Percentiles rank a stretch among this genome's conserved stretches.
These are phyloP conservation scores for Stagonosporopsis chrysanthemi DNA, from an alignment of 2,329 filamentous ascomycete species.

Conservation along the genomic window DNA sequence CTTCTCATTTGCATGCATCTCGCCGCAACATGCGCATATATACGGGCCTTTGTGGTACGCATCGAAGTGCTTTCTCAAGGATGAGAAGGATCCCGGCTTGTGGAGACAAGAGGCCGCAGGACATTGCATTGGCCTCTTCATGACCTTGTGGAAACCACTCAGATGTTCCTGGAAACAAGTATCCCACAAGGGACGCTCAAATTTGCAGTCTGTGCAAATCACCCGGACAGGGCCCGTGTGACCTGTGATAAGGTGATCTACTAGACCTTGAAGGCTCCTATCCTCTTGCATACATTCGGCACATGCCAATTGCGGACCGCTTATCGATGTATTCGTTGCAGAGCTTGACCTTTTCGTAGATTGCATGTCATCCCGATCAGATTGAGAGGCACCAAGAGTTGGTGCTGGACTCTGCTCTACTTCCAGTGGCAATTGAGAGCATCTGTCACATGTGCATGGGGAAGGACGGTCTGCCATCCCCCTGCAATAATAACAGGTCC, in stretches of 20 bases:
- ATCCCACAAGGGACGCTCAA: neutral
- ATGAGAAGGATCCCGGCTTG: neutral
- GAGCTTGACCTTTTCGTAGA: neutral
- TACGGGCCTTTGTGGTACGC: neutral
- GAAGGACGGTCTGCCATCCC: neutral
- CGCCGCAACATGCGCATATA: neutral
- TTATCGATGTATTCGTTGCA: neutral
- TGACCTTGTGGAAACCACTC: neutral
- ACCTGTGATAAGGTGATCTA: neutral
- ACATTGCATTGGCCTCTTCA: neutral
- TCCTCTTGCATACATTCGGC: neutral
- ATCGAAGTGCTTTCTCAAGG: neutral
- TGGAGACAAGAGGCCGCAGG: neutral
- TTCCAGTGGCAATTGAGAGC: neutral
- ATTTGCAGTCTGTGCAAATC: neutral
- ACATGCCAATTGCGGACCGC: neutral
- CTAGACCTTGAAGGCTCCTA: neutral
- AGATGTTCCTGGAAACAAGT: neutral
- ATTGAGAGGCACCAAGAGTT: neutral
- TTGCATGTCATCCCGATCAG: neutral
- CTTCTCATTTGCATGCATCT: neutral
- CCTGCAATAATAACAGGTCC: neutral
- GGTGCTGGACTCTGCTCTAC: neutral
- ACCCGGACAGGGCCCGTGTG: neutral
- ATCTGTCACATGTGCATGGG: neutral